Evolutionary conservation across 177 flowering plant genomes (phyloP), one percentile per base, ranked within the genome.

Genomic region (Telopea speciosissima): DNA sequence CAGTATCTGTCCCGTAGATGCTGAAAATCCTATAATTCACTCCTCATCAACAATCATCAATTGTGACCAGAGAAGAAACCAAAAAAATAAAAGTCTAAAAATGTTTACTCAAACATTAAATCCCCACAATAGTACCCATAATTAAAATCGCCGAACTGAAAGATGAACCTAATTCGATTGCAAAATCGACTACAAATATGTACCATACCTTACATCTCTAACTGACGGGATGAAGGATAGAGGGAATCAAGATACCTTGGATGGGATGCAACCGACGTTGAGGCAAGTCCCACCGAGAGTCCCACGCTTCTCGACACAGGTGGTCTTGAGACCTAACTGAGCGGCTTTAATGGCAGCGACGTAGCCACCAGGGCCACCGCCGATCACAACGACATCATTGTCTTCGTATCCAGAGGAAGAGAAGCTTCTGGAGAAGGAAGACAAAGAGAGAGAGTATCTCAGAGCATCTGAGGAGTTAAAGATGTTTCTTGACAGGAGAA

Each of bases 341-440:
- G 97, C 96, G 13, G 97, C 97, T 77, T 90, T 90, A 72, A 92
- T 92, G 62, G 97, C 97, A 19, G 97, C 97, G n/a, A 92, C 97
- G 68, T 92, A 92, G 23, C 97, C 97, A 25, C 97, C 97, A 49
- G 97, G 97, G 0, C 97, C 97, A 23, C 96, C 97, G 26, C 96
- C 95, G 76, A 90, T 78, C 56, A 92, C 83, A 67, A 92, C 97
- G 59, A 90, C 97, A 73, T 92, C 93, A 79, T 88, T 90, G 65
- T 92, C 92, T 5, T 89, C 93, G 65, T 89, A 87, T 85, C 85
- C 90, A 3, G 93, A 70, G 0, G 93, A 72, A 1, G 90, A 81
- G 75, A 85, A 92, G 42, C 81, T 83, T 33, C 95, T 81, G 16
- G 82, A 74, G 69, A 80, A 71, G 58, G 82, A 70, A 45, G 73